Base-by-base conservation (phyloP, 495 filamentous ascomycete genomes). In the Astrocystis sublimbata region DNA sequence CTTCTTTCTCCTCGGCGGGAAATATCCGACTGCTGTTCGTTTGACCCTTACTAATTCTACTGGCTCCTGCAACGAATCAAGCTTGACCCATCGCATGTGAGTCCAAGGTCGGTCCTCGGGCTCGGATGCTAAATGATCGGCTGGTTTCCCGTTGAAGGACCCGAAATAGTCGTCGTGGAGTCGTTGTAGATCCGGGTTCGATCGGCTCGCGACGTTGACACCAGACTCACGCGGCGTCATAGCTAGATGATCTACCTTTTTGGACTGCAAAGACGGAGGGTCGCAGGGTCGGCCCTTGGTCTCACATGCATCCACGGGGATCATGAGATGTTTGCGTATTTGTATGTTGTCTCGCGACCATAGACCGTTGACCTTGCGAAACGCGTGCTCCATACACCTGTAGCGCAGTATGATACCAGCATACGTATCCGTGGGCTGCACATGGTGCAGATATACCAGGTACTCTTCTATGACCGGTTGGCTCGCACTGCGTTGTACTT, bases 311-410 rank as follows among this genome's bases (percentile, higher is more conserved):
- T 97, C 94, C 12, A 98, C 92, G 3, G 94, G 94, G 28, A 98
- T 74, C 8, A 96, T 79, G 15, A 98, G 81, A 19, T 83, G 86
- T 65, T 91, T 91, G 41, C 92, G 86, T 54, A 85, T 83, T 70
- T 97, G 93, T 36, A 97, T 89, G 58, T 84, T 88, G 71, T 97
- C 96, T 61, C 91, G 91, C 7, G 91, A 90, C 94, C 94, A 98
- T 65, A 98, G 84, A 17, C 93, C 86, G 69, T 98, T 98, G 26
- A 91, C 89, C 70, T 92, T 92, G 24, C 89, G 78, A 60, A 98
- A 89, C 0, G 90, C 80, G 28, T 89, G 86, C 46, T 89, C 82
- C 61, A 88, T 85, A 67, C 92, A 97, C 64, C 89, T 89, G 74
- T 94, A 98, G 62, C 86, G 89, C 43, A 98, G 91, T 26, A 91